A percentile compares a stretch with the other conserved stretches of the same genome.
Conservation (phyloP, 1,284 basidiomycete species). For the Leucoagaricus sp. region DNA sequence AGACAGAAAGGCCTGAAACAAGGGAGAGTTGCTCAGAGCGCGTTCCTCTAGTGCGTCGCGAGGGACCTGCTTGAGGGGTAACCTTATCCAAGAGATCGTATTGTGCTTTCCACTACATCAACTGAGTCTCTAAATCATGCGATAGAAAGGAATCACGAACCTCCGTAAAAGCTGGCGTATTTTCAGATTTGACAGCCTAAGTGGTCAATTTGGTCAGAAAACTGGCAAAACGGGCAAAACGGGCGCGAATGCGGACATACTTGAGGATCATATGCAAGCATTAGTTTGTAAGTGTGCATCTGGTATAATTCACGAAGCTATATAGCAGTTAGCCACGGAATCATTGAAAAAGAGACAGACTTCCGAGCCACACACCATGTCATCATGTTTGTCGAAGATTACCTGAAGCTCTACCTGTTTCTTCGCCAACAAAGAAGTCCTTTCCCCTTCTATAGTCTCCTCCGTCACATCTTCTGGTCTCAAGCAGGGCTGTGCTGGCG, state of each 20-base stretch:
- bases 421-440: conserved; percentile 50
- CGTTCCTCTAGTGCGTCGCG: conserved; percentile 66
- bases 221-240: not conserved
- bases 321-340: conserved; percentile 7
- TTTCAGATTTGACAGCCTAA: conserved; percentile 74
- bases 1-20: conserved; percentile 24
- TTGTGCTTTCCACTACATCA: conserved; percentile 59
- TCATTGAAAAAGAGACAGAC: conserved; percentile 13
- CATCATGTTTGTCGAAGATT: conserved; percentile 72
- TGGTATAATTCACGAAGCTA: conserved; percentile 87
- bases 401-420: conserved; percentile 61
- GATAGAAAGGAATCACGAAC: conserved; percentile 41
- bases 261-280: conserved; percentile 75
- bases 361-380: conserved; percentile 53
- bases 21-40: conserved; percentile 48
- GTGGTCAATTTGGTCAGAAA: conserved; percentile 9
- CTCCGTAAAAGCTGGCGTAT: conserved; percentile 71
- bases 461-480: conserved; percentile 18
- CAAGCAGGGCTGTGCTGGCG: not conserved
- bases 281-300: conserved; percentile 74
- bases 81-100: conserved; percentile 62
- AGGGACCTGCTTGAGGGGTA: conserved; percentile 42
- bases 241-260: conserved; percentile 44
- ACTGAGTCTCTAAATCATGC: conserved; percentile 10
- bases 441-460: conserved; percentile 34